Conservation (phyloP, 2,329 filamentous ascomycete genomes). For the Xylariaceae sp. region DNA sequence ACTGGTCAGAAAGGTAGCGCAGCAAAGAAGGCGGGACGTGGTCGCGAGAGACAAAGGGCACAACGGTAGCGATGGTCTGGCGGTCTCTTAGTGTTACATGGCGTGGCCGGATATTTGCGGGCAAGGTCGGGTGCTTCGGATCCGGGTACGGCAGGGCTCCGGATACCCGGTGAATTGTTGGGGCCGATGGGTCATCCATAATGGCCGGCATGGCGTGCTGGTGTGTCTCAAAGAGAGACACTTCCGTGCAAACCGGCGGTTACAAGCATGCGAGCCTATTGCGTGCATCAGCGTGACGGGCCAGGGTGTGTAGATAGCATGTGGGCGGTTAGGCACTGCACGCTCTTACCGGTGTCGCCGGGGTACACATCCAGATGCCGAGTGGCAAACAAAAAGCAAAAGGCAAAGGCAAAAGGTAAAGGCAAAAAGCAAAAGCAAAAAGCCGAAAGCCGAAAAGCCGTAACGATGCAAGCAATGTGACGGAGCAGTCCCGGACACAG, state of each 20-base stretch:
- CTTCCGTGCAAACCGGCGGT: neutral
- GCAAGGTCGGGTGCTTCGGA: conserved; percentile 58
- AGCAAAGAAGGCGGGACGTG: conserved; percentile 74
- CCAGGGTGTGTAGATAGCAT: conserved; percentile 2
- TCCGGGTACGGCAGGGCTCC: conserved; percentile 63
- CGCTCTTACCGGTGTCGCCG: conserved; percentile 10
- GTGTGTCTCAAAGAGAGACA: neutral
- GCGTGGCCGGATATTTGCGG: conserved; percentile 64
- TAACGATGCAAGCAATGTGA: neutral
- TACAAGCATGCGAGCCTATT: neutral
- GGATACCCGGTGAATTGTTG: conserved; percentile 66
- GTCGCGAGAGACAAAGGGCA: conserved; percentile 73
- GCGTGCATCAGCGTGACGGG: conserved; percentile 6
- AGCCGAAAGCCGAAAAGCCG: neutral
- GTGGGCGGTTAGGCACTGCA: neutral
- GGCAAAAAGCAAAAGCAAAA: no score
- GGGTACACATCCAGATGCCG: conserved; percentile 4
- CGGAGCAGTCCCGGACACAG: neutral
- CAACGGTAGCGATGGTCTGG: conserved; percentile 75
- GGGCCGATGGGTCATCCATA: conserved; percentile 69
- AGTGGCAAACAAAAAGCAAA: neutral
- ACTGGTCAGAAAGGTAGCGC: conserved; percentile 73
- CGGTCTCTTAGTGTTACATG: conserved; percentile 81
- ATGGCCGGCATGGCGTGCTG: conserved; percentile 64
- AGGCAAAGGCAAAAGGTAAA: no score